A percentile compares a stretch with the other conserved stretches of the same genome.
Evolutionary conservation across 176 grass and related monocot species (phyloP).

Genomic region (Aegilops bicornis): DNA sequence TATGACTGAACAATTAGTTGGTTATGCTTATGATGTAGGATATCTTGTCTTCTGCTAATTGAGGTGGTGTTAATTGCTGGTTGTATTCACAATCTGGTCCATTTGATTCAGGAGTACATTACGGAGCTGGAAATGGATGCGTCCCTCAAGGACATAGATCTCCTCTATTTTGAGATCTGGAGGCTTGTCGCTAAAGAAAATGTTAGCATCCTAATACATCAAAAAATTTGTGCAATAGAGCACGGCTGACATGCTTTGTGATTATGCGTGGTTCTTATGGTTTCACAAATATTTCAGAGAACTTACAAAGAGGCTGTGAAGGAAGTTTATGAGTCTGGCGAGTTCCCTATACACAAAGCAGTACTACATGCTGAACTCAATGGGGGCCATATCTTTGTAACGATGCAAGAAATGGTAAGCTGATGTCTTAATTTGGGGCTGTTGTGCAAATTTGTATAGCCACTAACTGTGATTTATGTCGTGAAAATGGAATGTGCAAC

Average conservation of each 20-base stretch:
- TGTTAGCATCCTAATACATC: slow-evolving; percentile 5
- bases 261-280: not conserved
- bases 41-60: not conserved
- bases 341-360: not conserved
- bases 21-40: not conserved
- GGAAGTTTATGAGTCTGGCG: not conserved
- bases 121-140: not conserved
- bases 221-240: not conserved
- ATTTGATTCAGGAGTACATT: slow-evolving; percentile 6
- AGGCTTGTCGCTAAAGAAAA: slow-evolving; percentile 3
- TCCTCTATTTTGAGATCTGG: not conserved
- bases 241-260: not conserved
- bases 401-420: not conserved
- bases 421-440: not conserved
- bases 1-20: not conserved
- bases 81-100: not conserved
- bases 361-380: not conserved
- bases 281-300: not conserved
- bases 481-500: not conserved
- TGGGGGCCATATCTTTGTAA: not conserved
- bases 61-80: not conserved
- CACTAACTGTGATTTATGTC: not conserved
- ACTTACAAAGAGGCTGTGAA: not conserved
- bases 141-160: not conserved
- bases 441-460: not conserved